Evolutionary conservation across 768 basidiomycete genomes (phyloP).

Genomic region (Lentinula boryana): DNA sequence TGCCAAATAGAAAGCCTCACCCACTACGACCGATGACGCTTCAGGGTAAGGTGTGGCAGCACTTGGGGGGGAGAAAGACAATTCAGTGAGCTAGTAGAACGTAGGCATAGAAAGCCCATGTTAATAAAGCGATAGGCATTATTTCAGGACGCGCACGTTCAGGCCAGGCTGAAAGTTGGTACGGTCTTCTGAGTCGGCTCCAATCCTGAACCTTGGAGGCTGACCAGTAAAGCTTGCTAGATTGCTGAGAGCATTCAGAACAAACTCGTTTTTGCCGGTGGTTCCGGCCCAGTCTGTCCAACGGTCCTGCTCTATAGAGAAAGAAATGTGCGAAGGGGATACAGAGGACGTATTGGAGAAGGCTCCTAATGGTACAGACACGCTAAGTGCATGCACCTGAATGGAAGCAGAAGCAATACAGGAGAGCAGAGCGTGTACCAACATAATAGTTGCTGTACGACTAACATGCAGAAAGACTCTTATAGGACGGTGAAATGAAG

Average conservation of each 20-base stretch:
- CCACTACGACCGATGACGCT: conserved; percentile 53
- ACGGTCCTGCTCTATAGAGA: conserved; percentile 67
- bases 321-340: conserved; percentile 45
- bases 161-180: conserved; percentile 47
- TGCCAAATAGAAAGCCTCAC: conserved; percentile 49
- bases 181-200: conserved; percentile 52
- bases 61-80: conserved; percentile 42
- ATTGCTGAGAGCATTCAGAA: conserved; percentile 55
- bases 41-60: conserved; percentile 58
- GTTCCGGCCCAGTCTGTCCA: conserved; percentile 65
- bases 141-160: conserved; percentile 25
- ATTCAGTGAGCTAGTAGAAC: conserved; percentile 35
- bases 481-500: neutral
- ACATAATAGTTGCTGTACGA: neutral
- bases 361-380: conserved; percentile 21
- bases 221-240: conserved; percentile 43
- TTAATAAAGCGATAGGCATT: neutral
- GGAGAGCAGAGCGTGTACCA: neutral
- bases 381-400: neutral
- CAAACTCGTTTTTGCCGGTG: conserved; percentile 48
- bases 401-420: neutral
- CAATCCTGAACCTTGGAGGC: conserved; percentile 54
- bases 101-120: neutral
- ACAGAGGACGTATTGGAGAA: conserved; percentile 31
- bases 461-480: neutral